These are phyloP conservation scores for Hanseniaspora uvarum DNA, from an alignment of 1,139 yeast species.

Conservation along the genomic window DNA sequence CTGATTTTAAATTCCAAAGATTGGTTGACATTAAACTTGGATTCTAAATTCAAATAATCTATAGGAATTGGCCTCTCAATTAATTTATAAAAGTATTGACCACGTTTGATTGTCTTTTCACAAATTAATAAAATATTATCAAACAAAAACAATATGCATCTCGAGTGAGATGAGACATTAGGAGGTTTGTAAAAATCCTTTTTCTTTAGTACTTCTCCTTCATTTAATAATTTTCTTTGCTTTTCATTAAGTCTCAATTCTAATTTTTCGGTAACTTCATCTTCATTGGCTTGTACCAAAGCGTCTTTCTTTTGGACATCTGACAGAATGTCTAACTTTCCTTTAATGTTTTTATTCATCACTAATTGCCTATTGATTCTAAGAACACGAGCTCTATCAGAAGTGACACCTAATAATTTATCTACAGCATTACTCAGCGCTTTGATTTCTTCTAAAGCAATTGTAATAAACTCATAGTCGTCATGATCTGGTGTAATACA, in stretches of 20 bases:
- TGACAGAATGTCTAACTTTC: slow-evolving; percentile 24
- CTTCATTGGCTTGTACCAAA: slow-evolving; percentile 23
- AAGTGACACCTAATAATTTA: slow-evolving; percentile 46
- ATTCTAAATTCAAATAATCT: slow-evolving; percentile 48
- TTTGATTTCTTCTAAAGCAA: slow-evolving; percentile 45
- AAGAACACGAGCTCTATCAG: slow-evolving; percentile 42
- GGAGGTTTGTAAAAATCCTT: slow-evolving; percentile 53
- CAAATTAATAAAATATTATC: slow-evolving; percentile 67
- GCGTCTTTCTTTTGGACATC: slow-evolving; percentile 17
- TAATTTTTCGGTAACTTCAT: slow-evolving; percentile 31
- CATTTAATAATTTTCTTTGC: slow-evolving; percentile 46
- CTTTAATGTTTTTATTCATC: slow-evolving; percentile 36
- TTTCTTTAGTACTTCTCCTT: slow-evolving; percentile 54
- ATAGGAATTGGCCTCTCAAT: slow-evolving; percentile 53
- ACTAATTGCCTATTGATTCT: slow-evolving; percentile 41
- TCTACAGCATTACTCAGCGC: slow-evolving; percentile 42
- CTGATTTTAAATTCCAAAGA: slow-evolving; percentile 35
- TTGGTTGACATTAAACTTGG: slow-evolving; percentile 21
- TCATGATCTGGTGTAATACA: slow-evolving; percentile 43
- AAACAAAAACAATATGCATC: slow-evolving; percentile 47
- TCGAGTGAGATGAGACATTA: slow-evolving; percentile 26
- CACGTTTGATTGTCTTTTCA: slow-evolving; percentile 33
- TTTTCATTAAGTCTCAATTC: slow-evolving; percentile 47
- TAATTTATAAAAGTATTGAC: slow-evolving; percentile 34
- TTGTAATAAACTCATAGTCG: slow-evolving; percentile 45